A percentile compares a stretch with the other conserved stretches of the same genome.
These are phyloP conservation scores for Solanum piurae DNA, from an alignment of 257 asterid genomes.

Conservation along the genomic window DNA sequence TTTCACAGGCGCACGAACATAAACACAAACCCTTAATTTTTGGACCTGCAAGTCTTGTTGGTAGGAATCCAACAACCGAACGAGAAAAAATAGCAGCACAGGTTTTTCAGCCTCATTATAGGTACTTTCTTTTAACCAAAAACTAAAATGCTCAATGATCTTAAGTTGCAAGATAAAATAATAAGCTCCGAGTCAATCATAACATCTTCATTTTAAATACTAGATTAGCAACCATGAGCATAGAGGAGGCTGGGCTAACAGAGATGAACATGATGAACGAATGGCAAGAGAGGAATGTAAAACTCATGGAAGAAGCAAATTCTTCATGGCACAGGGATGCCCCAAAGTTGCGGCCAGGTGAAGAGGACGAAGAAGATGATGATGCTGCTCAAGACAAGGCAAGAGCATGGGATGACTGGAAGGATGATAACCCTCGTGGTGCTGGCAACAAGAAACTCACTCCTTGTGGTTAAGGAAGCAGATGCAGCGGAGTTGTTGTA, in stretches of 20 bases:
- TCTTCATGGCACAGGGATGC: slow-evolving; percentile 74
- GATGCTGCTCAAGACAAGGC: slow-evolving; percentile 89
- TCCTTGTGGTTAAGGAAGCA: slow-evolving; percentile 61
- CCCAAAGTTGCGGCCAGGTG: slow-evolving; percentile 26
- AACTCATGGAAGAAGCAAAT: slow-evolving; percentile 88
- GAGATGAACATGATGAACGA: slow-evolving; percentile 97
- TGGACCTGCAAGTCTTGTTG: slow-evolving; percentile 83
- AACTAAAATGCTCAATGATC: not conserved
- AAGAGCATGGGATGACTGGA: slow-evolving; percentile 98
- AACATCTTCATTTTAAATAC: not conserved
- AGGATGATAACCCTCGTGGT: slow-evolving; percentile 96
- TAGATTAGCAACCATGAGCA: slow-evolving; percentile 95
- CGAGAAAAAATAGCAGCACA: slow-evolving; percentile 87
- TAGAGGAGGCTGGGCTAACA: slow-evolving; percentile 90
- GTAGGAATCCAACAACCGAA: slow-evolving; percentile 66
- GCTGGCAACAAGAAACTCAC: slow-evolving; percentile 97
- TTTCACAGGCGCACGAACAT: slow-evolving; percentile 71
- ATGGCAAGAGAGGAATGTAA: slow-evolving; percentile 67
- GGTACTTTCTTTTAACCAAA: slow-evolving; percentile 25
- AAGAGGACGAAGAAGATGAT: slow-evolving; percentile 57
- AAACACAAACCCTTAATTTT: slow-evolving; percentile 86
- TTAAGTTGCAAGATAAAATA: not conserved
- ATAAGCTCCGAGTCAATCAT: not conserved
- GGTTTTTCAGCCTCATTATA: slow-evolving; percentile 89
- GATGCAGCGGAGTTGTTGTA: not conserved